Base-by-base conservation (phyloP, 306 rosid genomes). In the Trifolium dubium region DNA sequence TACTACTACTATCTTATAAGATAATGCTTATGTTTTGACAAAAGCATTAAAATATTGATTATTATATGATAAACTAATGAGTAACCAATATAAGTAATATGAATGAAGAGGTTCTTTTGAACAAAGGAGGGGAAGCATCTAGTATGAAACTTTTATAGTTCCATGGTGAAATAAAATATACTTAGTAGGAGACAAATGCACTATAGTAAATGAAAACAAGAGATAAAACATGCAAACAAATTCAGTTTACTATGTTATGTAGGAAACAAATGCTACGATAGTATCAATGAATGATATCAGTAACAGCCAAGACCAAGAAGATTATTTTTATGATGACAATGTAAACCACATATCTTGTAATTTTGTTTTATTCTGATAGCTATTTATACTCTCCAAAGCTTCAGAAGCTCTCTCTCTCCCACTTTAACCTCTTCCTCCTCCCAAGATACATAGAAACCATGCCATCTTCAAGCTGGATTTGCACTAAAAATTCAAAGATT, bases 381-480 rank as follows among this genome's bases (percentile, higher is more conserved):
- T 73, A 40, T 67, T 64, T 58, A 70, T 79, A 79, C 77, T 37
- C 40, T 37, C 40, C 2, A 37, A 64, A 51, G 30, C 49, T 53
- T 68, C 50, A 69, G 59, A 29, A 62, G 41, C 54, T 70, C 43
- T 14, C 54, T 70, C 43, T 14, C 44, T 75, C 72, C 29, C 76
- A 19, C 31, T 31, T 39, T 30, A 17, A 8, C 39, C 68, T 60
- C 75, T 31, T 60, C 18, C 55, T 46, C 76, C 56, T 49, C 78
- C 41, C 49, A 39, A 71, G 23, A 64, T 35, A 65, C 60, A 32
- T 18, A 50, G 58, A 77, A 68, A 62, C 65, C 54, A 89, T 83
- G 92, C 12, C 88, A 49, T 9, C 75, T n/a, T 77, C 87, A 62
- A 71, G 76, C 41, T 83, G 96, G 86, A 74, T 79, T 35, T 85